Evolutionary conservation across 371 early-diverging fungal genomes (phyloP).

Genomic region (Amoeboaphelidium protococcarum): DNA sequence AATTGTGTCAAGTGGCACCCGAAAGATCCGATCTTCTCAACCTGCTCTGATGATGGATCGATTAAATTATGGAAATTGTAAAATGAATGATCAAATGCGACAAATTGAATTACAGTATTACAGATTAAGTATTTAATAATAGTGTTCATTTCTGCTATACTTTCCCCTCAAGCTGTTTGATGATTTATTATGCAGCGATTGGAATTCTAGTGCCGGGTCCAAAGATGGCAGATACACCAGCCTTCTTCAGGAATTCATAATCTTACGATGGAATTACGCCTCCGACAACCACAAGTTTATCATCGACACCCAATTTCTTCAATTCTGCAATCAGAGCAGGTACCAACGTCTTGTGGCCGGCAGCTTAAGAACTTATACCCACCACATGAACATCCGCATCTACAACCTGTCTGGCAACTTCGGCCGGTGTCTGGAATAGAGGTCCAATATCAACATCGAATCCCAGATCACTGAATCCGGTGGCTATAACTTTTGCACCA

Average conservation of each 20-base stretch:
- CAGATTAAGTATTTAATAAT: background rate
- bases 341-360: conserved; percentile 56
- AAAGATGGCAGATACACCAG: conserved; percentile 44
- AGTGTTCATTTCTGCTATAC: background rate
- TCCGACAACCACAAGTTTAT: conserved; percentile 44
- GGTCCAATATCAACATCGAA: conserved; percentile 69
- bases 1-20: background rate
- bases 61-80: background rate
- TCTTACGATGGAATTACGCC: conserved; percentile 63
- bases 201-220: conserved; percentile 53
- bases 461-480: conserved; percentile 58
- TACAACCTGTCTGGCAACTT: conserved; percentile 56
- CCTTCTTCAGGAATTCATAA: conserved; percentile 41
- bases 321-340: conserved; percentile 43
- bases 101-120: too few species aligned
- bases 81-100: too few species aligned
- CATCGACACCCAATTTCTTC: conserved; percentile 30
- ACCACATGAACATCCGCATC: conserved; percentile 65
- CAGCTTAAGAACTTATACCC: conserved; percentile 55
- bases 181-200: conserved; percentile 41
- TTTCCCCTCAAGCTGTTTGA: conserved; percentile 18
- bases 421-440: conserved; percentile 58
- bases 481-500: conserved; percentile 63
- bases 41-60: background rate
- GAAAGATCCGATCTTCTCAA: background rate